Conservation (phyloP, 1,284 basidiomycete species). For the Caloboletus inedulis region DNA sequence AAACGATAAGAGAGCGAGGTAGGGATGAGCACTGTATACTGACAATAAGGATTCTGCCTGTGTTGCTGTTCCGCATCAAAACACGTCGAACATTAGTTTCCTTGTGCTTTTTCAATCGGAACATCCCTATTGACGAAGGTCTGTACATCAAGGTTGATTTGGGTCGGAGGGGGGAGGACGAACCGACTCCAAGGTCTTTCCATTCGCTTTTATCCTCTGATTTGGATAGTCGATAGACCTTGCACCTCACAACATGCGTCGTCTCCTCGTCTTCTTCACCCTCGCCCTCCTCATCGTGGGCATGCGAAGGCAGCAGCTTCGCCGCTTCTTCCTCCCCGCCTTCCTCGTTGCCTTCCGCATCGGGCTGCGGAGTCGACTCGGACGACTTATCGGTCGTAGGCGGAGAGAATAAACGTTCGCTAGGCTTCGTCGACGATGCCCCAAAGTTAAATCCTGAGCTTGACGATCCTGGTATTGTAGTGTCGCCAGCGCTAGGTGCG, state of each 20-base stretch:
- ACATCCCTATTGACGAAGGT: slow-evolving; percentile 44
- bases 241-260: slow-evolving; percentile 55
- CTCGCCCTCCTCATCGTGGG: slow-evolving; percentile 67
- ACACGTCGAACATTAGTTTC: slow-evolving; percentile 52
- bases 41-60: slow-evolving; percentile 71
- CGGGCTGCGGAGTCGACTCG: slow-evolving; percentile 38
- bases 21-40: slow-evolving; percentile 28
- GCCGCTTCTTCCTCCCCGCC: slow-evolving; percentile 33
- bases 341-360: slow-evolving; percentile 32
- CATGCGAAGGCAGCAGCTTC: slow-evolving; percentile 39
- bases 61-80: slow-evolving; percentile 65
- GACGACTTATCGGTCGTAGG: slow-evolving; percentile 29
- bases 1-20: slow-evolving; percentile 4
- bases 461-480: slow-evolving; percentile 15
- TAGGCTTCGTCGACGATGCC: slow-evolving; percentile 23
- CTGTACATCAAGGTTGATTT: background rate
- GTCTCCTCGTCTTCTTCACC: slow-evolving; percentile 84
- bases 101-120: slow-evolving; percentile 71
- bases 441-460: slow-evolving; percentile 30
- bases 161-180: slow-evolving; percentile 22
- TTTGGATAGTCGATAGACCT: slow-evolving; percentile 61
- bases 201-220: slow-evolving; percentile 52
- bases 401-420: slow-evolving; percentile 30
- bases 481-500: slow-evolving; percentile 31
- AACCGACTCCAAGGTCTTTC: slow-evolving; percentile 61